phyloP scores from a whole-genome alignment of 164 flowering plant genomes.

The Kalanchoe fedtschenkoi region DNA sequence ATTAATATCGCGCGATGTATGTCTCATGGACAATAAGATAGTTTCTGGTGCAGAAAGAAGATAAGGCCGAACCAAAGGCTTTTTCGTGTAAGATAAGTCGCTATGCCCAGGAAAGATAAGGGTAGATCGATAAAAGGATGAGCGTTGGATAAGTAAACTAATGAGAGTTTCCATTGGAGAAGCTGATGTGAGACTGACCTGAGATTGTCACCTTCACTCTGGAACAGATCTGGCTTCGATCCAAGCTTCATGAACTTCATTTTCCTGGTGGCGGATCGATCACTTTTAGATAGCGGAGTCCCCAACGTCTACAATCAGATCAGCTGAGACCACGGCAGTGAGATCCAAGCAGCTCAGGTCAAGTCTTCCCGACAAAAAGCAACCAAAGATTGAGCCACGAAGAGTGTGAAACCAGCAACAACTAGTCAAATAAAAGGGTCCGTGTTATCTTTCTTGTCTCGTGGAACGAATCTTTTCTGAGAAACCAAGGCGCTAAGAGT shows the following conservation, averaged over 20 bases:
- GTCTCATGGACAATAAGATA: too few species aligned
- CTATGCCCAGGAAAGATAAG: neutral
- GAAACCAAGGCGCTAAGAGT: constrained; percentile 1
- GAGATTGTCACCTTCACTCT: constrained; percentile 20
- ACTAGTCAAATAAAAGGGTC: neutral
- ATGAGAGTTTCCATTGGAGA: neutral
- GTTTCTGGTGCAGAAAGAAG: too few species aligned
- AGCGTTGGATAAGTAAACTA: too few species aligned
- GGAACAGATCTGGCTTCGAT: constrained; percentile 31
- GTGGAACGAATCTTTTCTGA: constrained; percentile 4
- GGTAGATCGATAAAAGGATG: neutral
- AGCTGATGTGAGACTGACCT: constrained; percentile 16
- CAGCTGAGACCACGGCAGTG: neutral
- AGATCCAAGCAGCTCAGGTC: neutral
- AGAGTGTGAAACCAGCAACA: neutral
- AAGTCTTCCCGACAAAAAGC: neutral
- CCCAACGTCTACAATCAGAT: constrained; percentile 1
- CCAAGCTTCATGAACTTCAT: constrained; percentile 19
- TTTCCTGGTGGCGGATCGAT: neutral
- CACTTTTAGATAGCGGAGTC: neutral
- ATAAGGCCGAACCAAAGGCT: too few species aligned
- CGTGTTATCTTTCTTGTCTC: neutral
- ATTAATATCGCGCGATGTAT: too few species aligned
- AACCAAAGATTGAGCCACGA: neutral
- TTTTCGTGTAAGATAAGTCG: too few species aligned